Percentiles rank a stretch among this genome's conserved stretches.
Conservation (phyloP, 2,329 filamentous ascomycete species). For the Sporothrix euskadiensis region DNA sequence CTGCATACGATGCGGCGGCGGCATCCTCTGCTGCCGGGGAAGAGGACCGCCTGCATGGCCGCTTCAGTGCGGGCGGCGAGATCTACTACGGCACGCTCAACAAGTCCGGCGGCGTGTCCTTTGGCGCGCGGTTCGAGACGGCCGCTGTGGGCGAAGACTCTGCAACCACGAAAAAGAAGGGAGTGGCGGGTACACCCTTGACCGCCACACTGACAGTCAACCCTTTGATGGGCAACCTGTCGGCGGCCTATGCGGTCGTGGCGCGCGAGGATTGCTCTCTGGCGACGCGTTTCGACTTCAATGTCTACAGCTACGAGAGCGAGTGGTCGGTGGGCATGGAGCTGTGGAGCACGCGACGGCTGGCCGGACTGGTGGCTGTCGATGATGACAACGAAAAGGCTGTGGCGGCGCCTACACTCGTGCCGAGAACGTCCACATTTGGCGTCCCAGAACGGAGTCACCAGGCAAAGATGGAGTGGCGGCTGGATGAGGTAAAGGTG, state of each 20-base stretch:
- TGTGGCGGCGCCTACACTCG: too few relatives aligned
- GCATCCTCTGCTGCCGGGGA: neutral
- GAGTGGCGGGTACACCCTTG: conserved; percentile 80
- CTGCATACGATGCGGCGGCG: conserved; percentile 39
- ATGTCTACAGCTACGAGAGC: conserved; percentile 97
- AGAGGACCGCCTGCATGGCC: conserved; percentile 60
- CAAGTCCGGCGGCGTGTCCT: conserved; percentile 87
- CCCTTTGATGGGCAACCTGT: conserved; percentile 90
- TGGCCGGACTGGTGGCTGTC: conserved; percentile 43
- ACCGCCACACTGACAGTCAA: conserved; percentile 93
- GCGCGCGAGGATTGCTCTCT: conserved; percentile 80
- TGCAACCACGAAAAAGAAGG: conserved; percentile 34
- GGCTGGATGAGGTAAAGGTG: conserved; percentile 41
- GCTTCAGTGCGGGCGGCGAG: conserved; percentile 89
- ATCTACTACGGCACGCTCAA: conserved; percentile 94
- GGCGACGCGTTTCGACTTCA: conserved; percentile 92
- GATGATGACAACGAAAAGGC: conserved; percentile 31
- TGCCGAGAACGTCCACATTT: neutral
- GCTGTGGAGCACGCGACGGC: conserved; percentile 72
- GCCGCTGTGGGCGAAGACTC: conserved; percentile 37
- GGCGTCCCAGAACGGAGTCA: conserved; percentile 43
- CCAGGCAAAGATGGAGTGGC: conserved; percentile 54
- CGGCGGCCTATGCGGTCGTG: conserved; percentile 86
- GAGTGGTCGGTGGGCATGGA: conserved; percentile 90
- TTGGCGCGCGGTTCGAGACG: conserved; percentile 87